Percentiles rank a stretch among this genome's conserved stretches.
These are phyloP conservation scores for Solanum paucissectum DNA, from an alignment of 257 asterid genomes.

Conservation along the genomic window DNA sequence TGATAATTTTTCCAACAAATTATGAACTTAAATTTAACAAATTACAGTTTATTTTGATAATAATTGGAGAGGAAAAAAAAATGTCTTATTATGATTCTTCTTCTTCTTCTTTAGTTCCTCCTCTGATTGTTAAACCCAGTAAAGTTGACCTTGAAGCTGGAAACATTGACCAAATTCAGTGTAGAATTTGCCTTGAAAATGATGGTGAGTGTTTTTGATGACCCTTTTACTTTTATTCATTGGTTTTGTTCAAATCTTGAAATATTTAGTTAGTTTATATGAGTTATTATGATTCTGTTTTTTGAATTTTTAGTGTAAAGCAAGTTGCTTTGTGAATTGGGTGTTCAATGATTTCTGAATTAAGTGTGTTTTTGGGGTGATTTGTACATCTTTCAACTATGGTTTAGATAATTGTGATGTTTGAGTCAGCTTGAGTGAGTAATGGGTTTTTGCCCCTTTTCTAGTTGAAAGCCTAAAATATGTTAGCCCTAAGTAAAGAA, in stretches of 20 bases:
- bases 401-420: neutral
- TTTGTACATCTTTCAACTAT: neutral
- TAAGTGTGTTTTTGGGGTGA: neutral
- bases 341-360: neutral
- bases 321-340: neutral
- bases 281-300: neutral
- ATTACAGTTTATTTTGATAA: neutral
- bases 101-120: slow-evolving; percentile 42
- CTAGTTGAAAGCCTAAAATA: neutral
- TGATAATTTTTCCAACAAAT: neutral
- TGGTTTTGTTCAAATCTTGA: neutral
- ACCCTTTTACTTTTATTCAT: neutral
- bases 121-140: slow-evolving; percentile 40
- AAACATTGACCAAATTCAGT: slow-evolving; percentile 78
- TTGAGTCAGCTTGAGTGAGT: neutral
- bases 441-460: neutral
- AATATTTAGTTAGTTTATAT: neutral
- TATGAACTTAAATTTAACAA: neutral
- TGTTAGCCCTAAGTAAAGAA: neutral
- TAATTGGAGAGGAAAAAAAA: slow-evolving; percentile 17
- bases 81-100: slow-evolving; percentile 52
- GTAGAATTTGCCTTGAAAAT: slow-evolving; percentile 94
- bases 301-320: neutral
- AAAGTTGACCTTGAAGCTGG: slow-evolving; percentile 94
- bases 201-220: slow-evolving; percentile 39